phyloP scores from a whole-genome alignment of 176 grass and related monocot species.

The Carex scoparia region DNA sequence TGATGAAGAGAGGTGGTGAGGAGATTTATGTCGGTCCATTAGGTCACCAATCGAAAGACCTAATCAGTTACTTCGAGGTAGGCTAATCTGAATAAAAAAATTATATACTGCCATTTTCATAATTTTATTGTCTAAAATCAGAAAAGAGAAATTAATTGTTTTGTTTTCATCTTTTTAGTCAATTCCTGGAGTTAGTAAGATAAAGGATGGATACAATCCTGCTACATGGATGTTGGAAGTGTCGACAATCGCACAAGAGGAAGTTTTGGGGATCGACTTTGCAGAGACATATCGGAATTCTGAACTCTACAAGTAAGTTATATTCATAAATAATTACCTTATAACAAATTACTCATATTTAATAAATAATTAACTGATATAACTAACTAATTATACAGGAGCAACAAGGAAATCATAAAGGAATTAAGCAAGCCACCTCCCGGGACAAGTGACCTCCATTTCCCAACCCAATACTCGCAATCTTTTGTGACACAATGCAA shows the following conservation, averaged over 20 bases:
- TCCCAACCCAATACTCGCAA: conserved; percentile 19
- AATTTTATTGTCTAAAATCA: background rate
- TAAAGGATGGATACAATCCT: conserved; percentile 51
- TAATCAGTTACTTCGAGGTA: conserved; percentile 60
- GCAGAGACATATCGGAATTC: conserved; percentile 41
- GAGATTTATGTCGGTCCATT: conserved; percentile 60
- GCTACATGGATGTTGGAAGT: conserved; percentile 71
- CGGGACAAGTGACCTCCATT: conserved; percentile 27
- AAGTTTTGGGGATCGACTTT: conserved; percentile 33
- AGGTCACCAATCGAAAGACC: conserved; percentile 42
- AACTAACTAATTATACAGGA: conserved; percentile 28
- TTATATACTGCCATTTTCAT: background rate
- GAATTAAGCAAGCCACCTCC: conserved; percentile 33
- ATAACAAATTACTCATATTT: background rate
- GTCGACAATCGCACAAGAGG: conserved; percentile 48
- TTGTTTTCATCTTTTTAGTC: conserved; percentile 14
- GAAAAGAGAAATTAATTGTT: conserved; percentile 7
- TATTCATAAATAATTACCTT: background rate
- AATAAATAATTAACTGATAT: background rate
- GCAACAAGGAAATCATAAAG: conserved; percentile 42
- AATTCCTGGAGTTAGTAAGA: conserved; percentile 44
- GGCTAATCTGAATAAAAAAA: background rate
- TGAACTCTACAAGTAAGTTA: conserved; percentile 45
- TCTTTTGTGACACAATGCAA: conserved; percentile 42
- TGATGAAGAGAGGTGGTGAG: conserved; percentile 66